Conservation (phyloP, 495 filamentous ascomycete genomes). For the Podospora fimiseda region DNA sequence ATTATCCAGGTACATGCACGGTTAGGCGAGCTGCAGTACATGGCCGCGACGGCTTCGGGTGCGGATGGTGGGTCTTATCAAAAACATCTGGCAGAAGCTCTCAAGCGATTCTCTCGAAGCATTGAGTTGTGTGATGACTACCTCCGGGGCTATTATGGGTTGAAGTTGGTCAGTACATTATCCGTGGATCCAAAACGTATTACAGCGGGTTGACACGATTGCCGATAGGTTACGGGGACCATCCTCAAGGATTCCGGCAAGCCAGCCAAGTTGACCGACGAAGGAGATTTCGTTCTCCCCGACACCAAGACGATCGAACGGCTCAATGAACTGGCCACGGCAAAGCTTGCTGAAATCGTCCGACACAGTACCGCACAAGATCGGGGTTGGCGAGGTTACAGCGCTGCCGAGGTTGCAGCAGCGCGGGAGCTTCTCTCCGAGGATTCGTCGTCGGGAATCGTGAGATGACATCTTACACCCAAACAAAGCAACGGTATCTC, state of each 20-base stretch:
- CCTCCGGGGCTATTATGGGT: constrained; percentile 83
- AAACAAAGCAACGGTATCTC: constrained; percentile 6
- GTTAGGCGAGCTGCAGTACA: constrained; percentile 74
- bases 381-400: constrained; percentile 65
- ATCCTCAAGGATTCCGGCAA: constrained; percentile 32
- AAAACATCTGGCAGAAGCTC: constrained; percentile 58
- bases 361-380: constrained; percentile 52
- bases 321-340: constrained; percentile 66
- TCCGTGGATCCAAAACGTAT: too few species aligned
- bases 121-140: constrained; percentile 93
- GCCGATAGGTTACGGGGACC: constrained; percentile 33
- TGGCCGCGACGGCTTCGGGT: constrained; percentile 50
- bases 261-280: constrained; percentile 26
- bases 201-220: too few species aligned
- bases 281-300: constrained; percentile 38
- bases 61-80: constrained; percentile 32
- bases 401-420: constrained; percentile 67
- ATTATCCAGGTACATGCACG: constrained; percentile 74
- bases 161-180: constrained; percentile 61
- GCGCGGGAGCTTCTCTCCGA: constrained; percentile 64
- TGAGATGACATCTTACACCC: constrained; percentile 27
- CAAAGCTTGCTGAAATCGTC: constrained; percentile 71
- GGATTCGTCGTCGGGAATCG: constrained; percentile 20
- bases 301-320: constrained; percentile 51
- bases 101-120: constrained; percentile 79